Evolutionary conservation across 257 asterid species (phyloP), one percentile per base, ranked within the genome.

Genomic region (Oldenlandia corymbosa): DNA sequence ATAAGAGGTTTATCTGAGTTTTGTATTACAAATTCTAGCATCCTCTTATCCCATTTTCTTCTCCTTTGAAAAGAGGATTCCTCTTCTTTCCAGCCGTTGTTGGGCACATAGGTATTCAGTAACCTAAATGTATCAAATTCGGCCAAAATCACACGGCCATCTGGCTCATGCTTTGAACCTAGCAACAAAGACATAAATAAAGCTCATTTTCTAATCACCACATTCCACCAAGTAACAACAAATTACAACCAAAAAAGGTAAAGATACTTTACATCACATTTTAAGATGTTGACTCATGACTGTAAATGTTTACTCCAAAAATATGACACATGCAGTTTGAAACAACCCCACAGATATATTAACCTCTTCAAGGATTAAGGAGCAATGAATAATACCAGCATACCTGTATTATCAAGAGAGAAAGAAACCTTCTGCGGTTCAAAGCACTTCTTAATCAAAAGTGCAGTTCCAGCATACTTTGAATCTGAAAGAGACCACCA

Each of bases 401-500:
- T 73, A 90, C 96, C 95, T 81, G 83, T 64, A 73, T 71, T 85
- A 77, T 91, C 98, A 69, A 91, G 82, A 0, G 96, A 88, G 82
- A 88, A 91, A 24, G 78, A 84, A 57, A 91, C 94, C 71, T 75
- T 86, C 60, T 67, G 74, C 4, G 98, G 96, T 71, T 78, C 78
- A 76, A 86, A 88, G 63, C 94, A 86, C 75, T 82, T 85, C 67
- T 85, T 91, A 28, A 91, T 72, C 60, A 91, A 69, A 70, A 91
- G 68, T 45, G 88, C 94, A 74, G 98, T 91, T 68, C 98, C 98
- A 71, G 98, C 96, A 79, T 91, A 91, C 67, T 91, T 91, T 62
- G 90, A 68, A 79, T 91, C 96, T 2, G 98, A 85, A 68, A 91
- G 94, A 74, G 98, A 91, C 98, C 96, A 91, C 98, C 96, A 91